phyloP scores from a whole-genome alignment of 176 grass and related monocot species.

The Oryza meridionalis region DNA sequence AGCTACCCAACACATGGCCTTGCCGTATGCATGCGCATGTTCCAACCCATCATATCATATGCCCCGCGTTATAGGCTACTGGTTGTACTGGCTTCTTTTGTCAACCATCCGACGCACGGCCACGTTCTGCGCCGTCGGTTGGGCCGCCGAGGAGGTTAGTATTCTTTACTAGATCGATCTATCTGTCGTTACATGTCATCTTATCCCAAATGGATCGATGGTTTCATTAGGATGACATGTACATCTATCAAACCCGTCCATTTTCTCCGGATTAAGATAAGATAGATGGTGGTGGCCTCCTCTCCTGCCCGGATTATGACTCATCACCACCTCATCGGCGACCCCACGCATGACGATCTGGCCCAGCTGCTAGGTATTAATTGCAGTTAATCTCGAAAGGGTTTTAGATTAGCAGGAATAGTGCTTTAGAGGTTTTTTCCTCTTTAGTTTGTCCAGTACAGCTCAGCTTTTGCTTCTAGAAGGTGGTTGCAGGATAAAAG shows the following conservation, averaged over 20 bases:
- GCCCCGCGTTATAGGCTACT: background rate
- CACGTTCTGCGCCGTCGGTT: conserved; percentile 44
- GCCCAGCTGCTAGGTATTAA: background rate
- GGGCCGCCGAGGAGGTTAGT: background rate
- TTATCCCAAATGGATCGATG: conserved; percentile 6
- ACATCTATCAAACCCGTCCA: background rate
- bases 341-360: background rate
- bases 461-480: background rate
- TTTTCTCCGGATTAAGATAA: too few relatives aligned
- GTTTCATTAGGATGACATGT: background rate
- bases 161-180: background rate
- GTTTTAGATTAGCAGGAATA: background rate
- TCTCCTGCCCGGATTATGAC: conserved; percentile 13
- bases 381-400: background rate
- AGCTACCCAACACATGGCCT: conserved; percentile 40
- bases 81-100: conserved; percentile 32
- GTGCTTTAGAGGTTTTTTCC: background rate
- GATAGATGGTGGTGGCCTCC: background rate
- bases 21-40: background rate
- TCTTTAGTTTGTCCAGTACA: background rate
- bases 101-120: conserved; percentile 22
- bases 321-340: background rate
- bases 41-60: background rate
- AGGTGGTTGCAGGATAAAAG: background rate
- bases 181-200: background rate